Evolutionary conservation across 2,329 filamentous ascomycete species (phyloP).

Genomic region (Teratosphaeria viscida): DNA sequence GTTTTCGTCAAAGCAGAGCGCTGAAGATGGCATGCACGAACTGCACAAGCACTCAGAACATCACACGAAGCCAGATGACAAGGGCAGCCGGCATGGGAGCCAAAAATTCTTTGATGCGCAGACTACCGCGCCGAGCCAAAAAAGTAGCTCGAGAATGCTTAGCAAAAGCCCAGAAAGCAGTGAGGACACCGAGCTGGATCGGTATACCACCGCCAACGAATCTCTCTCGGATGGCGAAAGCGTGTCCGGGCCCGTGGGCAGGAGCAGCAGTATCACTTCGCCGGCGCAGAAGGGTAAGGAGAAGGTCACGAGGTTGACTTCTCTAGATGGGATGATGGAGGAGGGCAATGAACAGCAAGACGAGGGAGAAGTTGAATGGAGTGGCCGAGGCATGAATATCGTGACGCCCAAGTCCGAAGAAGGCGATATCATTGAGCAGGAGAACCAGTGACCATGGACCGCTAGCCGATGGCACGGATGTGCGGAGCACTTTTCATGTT

Average conservation of each 20-base stretch:
- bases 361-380: neutral
- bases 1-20: constrained; percentile 11
- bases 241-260: neutral
- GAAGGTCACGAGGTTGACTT: constrained; percentile 2
- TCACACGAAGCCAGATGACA: neutral
- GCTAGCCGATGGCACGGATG: neutral
- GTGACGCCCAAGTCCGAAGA: neutral
- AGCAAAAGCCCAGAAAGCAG: constrained; percentile 1
- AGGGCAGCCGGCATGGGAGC: neutral
- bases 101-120: constrained; percentile 2
- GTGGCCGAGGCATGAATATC: neutral
- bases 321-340: constrained; percentile 6
- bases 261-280: neutral
- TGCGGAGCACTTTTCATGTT: neutral
- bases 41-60: constrained; percentile 12
- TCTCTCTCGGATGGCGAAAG: neutral
- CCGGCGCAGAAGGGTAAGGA: constrained; percentile 7
- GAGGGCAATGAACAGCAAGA: neutral
- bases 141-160: neutral
- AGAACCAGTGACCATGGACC: neutral
- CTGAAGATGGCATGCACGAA: constrained; percentile 6
- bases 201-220: constrained; percentile 10
- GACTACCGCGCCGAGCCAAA: constrained; percentile 2
- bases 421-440: constrained; percentile 2
- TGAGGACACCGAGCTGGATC: constrained; percentile 1